These are phyloP conservation scores for Diaporthe citrichinensis DNA, from an alignment of 2,329 filamentous ascomycete genomes.

Conservation along the genomic window DNA sequence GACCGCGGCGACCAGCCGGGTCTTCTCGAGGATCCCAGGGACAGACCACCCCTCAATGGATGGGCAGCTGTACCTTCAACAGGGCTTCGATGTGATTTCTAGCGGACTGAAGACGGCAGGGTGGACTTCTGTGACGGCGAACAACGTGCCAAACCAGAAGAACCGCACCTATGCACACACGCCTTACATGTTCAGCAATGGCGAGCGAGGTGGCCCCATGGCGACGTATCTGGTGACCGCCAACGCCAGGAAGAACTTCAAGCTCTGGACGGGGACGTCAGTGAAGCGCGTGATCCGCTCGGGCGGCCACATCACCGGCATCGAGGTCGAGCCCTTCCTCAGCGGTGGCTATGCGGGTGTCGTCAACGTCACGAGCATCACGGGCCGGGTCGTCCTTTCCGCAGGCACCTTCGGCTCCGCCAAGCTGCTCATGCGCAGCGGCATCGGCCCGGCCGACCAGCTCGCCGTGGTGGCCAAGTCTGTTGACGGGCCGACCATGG, in stretches of 20 bases:
- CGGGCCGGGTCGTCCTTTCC: conserved; percentile 77
- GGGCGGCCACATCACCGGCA: conserved; percentile 73
- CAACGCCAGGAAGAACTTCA: conserved; percentile 73
- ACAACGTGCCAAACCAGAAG: conserved; percentile 72
- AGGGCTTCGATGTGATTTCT: conserved; percentile 75
- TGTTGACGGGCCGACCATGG: conserved; percentile 65
- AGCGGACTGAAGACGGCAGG: conserved; percentile 71
- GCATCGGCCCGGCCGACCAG: conserved; percentile 76
- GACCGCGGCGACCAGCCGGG: conserved; percentile 68
- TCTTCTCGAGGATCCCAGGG: conserved; percentile 79
- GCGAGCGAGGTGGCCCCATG: conserved; percentile 78
- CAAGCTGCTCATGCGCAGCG: conserved; percentile 76
- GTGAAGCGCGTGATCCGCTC: conserved; percentile 77
- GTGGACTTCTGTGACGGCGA: conserved; percentile 72
- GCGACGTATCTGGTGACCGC: conserved; percentile 79
- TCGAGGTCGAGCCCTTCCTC: conserved; percentile 73
- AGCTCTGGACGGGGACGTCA: conserved; percentile 75
- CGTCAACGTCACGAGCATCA: conserved; percentile 70
- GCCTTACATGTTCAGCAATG: conserved; percentile 76
- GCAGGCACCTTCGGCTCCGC: conserved; percentile 79
- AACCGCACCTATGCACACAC: conserved; percentile 75
- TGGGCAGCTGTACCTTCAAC: conserved; percentile 75
- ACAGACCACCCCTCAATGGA: conserved; percentile 77
- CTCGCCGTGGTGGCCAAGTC: conserved; percentile 66
- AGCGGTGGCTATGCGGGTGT: conserved; percentile 70